These are phyloP conservation scores for Rauvolfia tetraphylla DNA, from an alignment of 257 asterid species.

Conservation along the genomic window DNA sequence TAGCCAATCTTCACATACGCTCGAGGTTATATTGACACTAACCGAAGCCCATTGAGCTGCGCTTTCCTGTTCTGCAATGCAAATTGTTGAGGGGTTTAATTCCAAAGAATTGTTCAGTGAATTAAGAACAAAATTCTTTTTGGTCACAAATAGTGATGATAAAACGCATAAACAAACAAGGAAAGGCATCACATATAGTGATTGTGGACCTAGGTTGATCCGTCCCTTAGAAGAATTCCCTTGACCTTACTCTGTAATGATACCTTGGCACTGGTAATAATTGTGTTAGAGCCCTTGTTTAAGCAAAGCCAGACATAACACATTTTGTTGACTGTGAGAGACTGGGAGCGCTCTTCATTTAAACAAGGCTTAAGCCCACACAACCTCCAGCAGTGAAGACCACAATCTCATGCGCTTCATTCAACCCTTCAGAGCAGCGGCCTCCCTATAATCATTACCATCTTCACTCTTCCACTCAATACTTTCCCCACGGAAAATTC, in stretches of 20 bases:
- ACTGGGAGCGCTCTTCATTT: constrained; percentile 23
- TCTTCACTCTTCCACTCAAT: constrained; percentile 33
- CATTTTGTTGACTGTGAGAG: constrained; percentile 20
- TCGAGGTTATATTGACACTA: too few relatives aligned
- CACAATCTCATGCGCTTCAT: constrained; percentile 10
- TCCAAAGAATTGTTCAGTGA: not conserved
- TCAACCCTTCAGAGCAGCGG: constrained; percentile 25
- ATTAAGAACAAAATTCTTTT: not conserved
- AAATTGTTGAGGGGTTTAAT: too few relatives aligned
- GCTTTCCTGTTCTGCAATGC: too few relatives aligned
- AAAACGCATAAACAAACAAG: not conserved
- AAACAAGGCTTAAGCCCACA: constrained; percentile 29
- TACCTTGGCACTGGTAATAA: constrained; percentile 20
- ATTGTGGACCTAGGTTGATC: constrained; percentile 5
- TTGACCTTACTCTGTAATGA: constrained; percentile 15
- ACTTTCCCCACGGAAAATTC: not conserved
- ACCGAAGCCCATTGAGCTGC: too few relatives aligned
- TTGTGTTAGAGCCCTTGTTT: constrained; percentile 44
- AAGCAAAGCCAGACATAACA: constrained; percentile 35
- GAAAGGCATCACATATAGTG: not conserved
- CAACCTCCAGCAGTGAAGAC: too few relatives aligned
- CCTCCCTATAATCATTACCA: constrained; percentile 35
- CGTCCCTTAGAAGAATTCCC: constrained; percentile 15
- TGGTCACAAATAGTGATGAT: not conserved
- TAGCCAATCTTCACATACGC: too few relatives aligned